phyloP scores from a whole-genome alignment of 1,284 basidiomycete genomes.

The Fistulinella staudtii region DNA sequence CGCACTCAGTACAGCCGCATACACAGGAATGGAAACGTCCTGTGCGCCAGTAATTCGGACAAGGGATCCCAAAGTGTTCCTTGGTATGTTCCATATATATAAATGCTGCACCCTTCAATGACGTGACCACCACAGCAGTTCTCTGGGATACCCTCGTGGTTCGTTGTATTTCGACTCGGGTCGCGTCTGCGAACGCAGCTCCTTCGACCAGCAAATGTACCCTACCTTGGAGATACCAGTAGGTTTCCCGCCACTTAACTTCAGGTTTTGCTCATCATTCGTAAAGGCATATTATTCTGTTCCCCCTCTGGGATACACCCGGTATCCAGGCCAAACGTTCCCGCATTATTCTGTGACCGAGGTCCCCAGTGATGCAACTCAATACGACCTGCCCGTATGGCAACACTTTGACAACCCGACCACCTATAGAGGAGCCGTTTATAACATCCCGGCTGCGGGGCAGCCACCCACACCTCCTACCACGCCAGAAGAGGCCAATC shows the following conservation, averaged over 20 bases:
- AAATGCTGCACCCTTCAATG: slow-evolving; percentile 8
- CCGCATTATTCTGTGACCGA: no score
- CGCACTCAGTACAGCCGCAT: slow-evolving; percentile 11
- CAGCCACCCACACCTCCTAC: slow-evolving; percentile 20
- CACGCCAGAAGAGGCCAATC: slow-evolving; percentile 5
- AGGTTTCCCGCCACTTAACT: slow-evolving; percentile 8
- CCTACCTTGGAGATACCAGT: background rate
- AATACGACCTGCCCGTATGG: no score
- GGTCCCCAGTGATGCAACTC: no score
- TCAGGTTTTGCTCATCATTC: slow-evolving; percentile 8
- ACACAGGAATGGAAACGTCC: slow-evolving; percentile 21
- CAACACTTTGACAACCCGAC: background rate
- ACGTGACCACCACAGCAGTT: slow-evolving; percentile 13
- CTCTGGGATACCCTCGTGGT: background rate
- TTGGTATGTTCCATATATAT: slow-evolving; percentile 15
- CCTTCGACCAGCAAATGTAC: slow-evolving; percentile 10
- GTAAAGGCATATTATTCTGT: no score
- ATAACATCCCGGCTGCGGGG: background rate
- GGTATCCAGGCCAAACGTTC: no score
- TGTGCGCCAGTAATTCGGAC: slow-evolving; percentile 15
- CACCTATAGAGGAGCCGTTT: background rate
- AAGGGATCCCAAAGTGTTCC: slow-evolving; percentile 2
- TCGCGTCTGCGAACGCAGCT: slow-evolving; percentile 1
- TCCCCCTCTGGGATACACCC: no score
- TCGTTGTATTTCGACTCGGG: background rate